These are phyloP conservation scores for Alternaria burnsii DNA, from an alignment of 2,329 filamentous ascomycete species.

Conservation along the genomic window DNA sequence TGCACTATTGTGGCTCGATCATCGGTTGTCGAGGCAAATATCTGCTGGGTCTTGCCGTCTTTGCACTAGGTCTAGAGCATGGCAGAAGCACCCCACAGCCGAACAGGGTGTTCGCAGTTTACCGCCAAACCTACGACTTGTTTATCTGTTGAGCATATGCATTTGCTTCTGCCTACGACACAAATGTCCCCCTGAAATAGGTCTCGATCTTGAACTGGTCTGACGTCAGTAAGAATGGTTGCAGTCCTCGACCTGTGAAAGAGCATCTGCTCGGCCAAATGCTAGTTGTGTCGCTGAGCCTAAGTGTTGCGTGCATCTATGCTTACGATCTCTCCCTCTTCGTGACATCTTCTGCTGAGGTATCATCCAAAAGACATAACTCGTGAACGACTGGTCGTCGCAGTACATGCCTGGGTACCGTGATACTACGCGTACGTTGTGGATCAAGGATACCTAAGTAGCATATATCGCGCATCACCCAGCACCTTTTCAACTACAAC, in stretches of 20 bases:
- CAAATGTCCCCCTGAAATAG: neutral
- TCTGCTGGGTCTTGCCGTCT: conserved; percentile 1
- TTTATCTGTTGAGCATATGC: neutral
- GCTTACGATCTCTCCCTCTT: neutral
- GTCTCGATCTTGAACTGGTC: neutral
- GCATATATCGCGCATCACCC: neutral
- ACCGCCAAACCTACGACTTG: neutral
- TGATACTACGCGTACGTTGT: neutral
- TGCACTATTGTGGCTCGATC: neutral
- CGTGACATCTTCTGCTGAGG: neutral
- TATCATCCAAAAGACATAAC: no score
- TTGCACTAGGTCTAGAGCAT: conserved; percentile 8
- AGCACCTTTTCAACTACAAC: neutral
- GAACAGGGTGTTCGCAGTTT: conserved; percentile 15
- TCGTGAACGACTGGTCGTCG: neutral
- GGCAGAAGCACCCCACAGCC: conserved; percentile 1
- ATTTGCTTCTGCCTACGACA: neutral
- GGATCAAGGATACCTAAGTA: no score
- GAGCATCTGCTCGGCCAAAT: neutral
- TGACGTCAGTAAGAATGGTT: neutral
- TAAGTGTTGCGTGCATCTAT: neutral
- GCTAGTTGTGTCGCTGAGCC: no score
- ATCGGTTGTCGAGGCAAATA: conserved; percentile 9
- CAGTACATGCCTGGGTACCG: neutral
- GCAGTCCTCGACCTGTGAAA: neutral